Percentiles rank a stretch among this genome's conserved stretches.
Conservation (phyloP, 129 eudicot species). For the Apium graveolens region DNA sequence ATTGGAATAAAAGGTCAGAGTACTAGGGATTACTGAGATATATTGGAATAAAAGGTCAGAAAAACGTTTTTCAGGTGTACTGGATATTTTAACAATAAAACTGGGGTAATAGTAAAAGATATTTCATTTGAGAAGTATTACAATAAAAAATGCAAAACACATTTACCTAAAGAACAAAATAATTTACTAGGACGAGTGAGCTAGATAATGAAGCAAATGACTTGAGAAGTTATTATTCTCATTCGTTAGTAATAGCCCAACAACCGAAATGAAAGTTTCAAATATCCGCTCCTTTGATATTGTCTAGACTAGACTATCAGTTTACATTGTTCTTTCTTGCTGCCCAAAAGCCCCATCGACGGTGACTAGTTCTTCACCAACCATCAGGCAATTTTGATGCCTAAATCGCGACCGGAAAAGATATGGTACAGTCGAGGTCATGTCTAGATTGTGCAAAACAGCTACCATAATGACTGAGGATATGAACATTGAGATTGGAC, state of each 20-base stretch:
- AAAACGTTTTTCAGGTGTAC: too few species aligned
- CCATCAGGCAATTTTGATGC: slow-evolving; percentile 16
- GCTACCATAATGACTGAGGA: slow-evolving; percentile 39
- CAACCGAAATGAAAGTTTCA: background rate
- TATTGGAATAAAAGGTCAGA: too few species aligned
- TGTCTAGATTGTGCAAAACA: slow-evolving; percentile 43
- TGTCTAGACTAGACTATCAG: background rate
- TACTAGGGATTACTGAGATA: too few species aligned
- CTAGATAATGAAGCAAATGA: background rate
- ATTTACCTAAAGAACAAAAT: too few species aligned
- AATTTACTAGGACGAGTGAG: too few species aligned
- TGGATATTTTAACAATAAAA: too few species aligned
- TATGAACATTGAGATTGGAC: slow-evolving; percentile 82
- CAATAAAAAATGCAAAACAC: too few species aligned
- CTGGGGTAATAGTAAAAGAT: too few species aligned
- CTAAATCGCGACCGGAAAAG: slow-evolving; percentile 20
- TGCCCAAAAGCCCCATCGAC: slow-evolving; percentile 25
- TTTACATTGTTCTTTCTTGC: slow-evolving; percentile 14
- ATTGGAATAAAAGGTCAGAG: too few species aligned
- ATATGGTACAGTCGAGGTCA: slow-evolving; percentile 33
- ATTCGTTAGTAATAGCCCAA: background rate
- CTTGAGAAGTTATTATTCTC: background rate
- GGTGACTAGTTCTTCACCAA: slow-evolving; percentile 30
- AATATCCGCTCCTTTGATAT: background rate
- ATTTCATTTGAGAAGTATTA: too few species aligned